A percentile compares a stretch with the other conserved stretches of the same genome.
Evolutionary conservation across 495 filamentous ascomycete species (phyloP).

Genomic region (Podospora anserina): DNA sequence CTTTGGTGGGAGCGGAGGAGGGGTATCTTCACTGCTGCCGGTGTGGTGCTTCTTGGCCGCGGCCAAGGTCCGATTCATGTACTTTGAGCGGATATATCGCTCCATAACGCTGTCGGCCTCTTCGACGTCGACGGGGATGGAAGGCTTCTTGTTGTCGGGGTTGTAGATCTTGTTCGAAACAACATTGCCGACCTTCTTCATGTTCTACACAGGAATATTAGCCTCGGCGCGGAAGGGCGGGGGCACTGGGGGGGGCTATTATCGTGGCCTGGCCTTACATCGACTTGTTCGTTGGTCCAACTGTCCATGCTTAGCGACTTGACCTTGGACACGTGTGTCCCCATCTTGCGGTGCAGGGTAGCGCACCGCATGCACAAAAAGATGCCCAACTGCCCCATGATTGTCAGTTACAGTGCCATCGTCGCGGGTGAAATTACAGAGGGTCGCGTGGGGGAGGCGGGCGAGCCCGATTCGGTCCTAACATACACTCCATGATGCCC

Average conservation of each 20-base stretch:
- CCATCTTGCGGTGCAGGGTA: constrained; percentile 90
- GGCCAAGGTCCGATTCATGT: constrained; percentile 55
- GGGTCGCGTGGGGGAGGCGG: background rate
- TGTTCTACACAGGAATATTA: constrained; percentile 57
- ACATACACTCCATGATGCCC: constrained; percentile 98
- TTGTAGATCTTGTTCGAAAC: constrained; percentile 86
- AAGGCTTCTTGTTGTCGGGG: constrained; percentile 72
- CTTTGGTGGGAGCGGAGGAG: constrained; percentile 84
- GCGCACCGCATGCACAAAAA: constrained; percentile 99
- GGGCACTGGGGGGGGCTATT: no score
- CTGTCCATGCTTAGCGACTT: constrained; percentile 98
- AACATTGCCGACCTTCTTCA: constrained; percentile 85
- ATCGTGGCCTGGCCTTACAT: constrained; percentile 56
- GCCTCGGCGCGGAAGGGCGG: constrained; percentile 7
- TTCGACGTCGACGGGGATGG: constrained; percentile 83
- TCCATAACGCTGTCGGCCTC: constrained; percentile 92
- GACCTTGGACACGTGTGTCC: constrained; percentile 96
- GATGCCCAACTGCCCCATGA: constrained; percentile 67
- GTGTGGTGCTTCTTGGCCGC: constrained; percentile 41
- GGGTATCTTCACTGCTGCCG: constrained; percentile 51
- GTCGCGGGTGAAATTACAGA: background rate
- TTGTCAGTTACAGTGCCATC: constrained; percentile 19
- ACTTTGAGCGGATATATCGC: constrained; percentile 90
- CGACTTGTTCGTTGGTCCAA: constrained; percentile 93
- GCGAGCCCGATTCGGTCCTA: background rate